These are phyloP conservation scores for Myochromella boudieri DNA, from an alignment of 768 basidiomycete species.

Conservation along the genomic window DNA sequence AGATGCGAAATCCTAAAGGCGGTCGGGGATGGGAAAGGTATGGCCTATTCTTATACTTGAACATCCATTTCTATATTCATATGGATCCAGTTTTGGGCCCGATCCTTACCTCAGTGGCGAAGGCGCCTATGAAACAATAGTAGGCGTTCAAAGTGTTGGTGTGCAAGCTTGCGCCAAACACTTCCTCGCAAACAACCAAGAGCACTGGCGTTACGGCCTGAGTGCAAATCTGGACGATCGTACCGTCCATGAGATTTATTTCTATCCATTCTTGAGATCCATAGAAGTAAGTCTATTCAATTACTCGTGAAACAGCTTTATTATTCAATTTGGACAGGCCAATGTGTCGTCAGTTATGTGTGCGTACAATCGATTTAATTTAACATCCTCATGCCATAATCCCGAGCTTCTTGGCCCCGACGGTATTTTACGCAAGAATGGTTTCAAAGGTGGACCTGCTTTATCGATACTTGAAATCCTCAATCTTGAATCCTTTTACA, in stretches of 20 bases:
- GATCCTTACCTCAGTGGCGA: slow-evolving; percentile 68
- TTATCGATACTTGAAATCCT: neutral
- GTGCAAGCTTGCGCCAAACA: slow-evolving; percentile 63
- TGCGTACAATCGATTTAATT: slow-evolving; percentile 54
- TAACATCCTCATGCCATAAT: slow-evolving; percentile 67
- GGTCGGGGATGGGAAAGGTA: slow-evolving; percentile 52
- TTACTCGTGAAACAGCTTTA: neutral
- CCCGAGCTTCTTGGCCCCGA: slow-evolving; percentile 42
- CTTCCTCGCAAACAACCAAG: slow-evolving; percentile 50
- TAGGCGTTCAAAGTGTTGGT: slow-evolving; percentile 58
- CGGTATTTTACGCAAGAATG: slow-evolving; percentile 36
- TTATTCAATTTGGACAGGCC: slow-evolving; percentile 31
- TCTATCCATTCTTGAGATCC: slow-evolving; percentile 48
- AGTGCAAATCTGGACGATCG: slow-evolving; percentile 53
- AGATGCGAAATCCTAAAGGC: slow-evolving; percentile 54
- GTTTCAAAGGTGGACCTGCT: slow-evolving; percentile 39
- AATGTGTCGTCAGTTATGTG: slow-evolving; percentile 53
- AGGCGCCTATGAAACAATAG: slow-evolving; percentile 57
- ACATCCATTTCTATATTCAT: neutral
- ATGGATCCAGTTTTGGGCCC: slow-evolving; percentile 50
- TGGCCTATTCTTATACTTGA: neutral
- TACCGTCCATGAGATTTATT: slow-evolving; percentile 53
- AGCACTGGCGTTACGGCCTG: slow-evolving; percentile 49
- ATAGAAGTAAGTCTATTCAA: slow-evolving; percentile 36
- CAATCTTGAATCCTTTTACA: slow-evolving; percentile 11